Percentiles rank a stretch among this genome's conserved stretches.
Conservation (phyloP, 192 early-diverging fungal species). For the Spizellomyces punctatus region DNA sequence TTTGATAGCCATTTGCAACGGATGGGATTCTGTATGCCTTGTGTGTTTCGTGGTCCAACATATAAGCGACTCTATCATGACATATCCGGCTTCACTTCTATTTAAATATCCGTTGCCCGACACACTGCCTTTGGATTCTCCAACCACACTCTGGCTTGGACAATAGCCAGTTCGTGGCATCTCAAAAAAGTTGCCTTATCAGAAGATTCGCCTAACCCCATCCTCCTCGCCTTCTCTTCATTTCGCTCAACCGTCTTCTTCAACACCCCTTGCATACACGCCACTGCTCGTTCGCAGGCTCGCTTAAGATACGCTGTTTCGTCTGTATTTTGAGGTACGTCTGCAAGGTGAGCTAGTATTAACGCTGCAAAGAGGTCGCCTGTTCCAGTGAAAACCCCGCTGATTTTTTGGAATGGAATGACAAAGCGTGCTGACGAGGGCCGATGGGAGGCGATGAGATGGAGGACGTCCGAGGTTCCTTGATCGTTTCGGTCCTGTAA, state of each 20-base stretch:
- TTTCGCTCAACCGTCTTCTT: conserved; percentile 59
- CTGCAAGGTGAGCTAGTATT: conserved; percentile 58
- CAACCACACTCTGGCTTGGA: conserved; percentile 67
- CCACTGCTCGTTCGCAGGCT: conserved; percentile 71
- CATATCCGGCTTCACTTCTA: no score
- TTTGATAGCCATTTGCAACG: no score
- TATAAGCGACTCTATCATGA: no score
- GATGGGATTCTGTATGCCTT: no score
- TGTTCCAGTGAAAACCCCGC: conserved; percentile 86
- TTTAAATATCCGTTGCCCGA: no score
- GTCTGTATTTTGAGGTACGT: neutral
- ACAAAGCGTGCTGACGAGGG: conserved; percentile 42
- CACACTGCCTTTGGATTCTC: conserved; percentile 42
- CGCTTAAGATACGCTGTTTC: conserved; percentile 25
- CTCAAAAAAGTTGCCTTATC: conserved; percentile 46
- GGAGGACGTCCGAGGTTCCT: neutral
- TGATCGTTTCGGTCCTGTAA: conserved; percentile 24
- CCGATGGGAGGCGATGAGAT: conserved; percentile 22
- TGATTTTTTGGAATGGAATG: conserved; percentile 75
- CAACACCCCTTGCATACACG: conserved; percentile 73
- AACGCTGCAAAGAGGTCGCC: conserved; percentile 88
- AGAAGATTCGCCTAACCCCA: conserved; percentile 18
- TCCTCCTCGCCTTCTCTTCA: conserved; percentile 7
- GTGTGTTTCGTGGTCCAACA: no score
- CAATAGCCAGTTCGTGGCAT: conserved; percentile 70